Conservation (phyloP, 2,329 filamentous ascomycete genomes). For the Elsinoe necatrix region DNA sequence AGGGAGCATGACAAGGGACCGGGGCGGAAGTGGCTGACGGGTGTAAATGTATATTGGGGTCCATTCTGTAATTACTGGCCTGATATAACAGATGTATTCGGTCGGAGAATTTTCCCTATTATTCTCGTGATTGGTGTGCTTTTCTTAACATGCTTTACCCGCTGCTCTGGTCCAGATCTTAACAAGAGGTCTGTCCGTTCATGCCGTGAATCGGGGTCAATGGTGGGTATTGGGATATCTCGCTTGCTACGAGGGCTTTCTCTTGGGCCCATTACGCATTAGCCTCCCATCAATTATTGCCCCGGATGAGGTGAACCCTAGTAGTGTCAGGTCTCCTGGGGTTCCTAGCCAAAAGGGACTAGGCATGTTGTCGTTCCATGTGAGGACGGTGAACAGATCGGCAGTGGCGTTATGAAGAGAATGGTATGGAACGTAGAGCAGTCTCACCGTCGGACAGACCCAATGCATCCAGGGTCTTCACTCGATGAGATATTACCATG, state of each 20-base stretch:
- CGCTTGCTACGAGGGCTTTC: neutral
- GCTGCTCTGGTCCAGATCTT: conserved; percentile 7
- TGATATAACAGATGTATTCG: neutral
- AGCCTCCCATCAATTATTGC: conserved; percentile 14
- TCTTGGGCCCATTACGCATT: neutral
- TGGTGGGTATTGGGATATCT: neutral
- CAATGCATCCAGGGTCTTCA: conserved; percentile 9
- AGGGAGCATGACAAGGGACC: neutral
- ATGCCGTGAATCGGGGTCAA: conserved; percentile 6
- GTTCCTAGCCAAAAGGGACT: neutral
- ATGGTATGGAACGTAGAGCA: conserved; percentile 10
- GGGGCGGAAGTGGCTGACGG: neutral
- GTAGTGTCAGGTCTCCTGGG: neutral
- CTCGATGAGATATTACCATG: neutral
- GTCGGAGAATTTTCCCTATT: neutral
- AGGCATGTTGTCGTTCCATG: neutral
- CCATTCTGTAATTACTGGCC: conserved; percentile 3
- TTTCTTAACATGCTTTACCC: neutral
- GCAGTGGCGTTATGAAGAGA: neutral
- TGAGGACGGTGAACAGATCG: neutral
- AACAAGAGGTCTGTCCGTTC: conserved; percentile 12
- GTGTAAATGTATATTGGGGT: conserved; percentile 7
- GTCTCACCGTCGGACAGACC: conserved; percentile 14
- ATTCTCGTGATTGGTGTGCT: neutral
- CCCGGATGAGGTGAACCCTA: conserved; percentile 12